Base-by-base conservation (phyloP, 1,139 yeast genomes). In the Yamadazyma trypodendri region DNA sequence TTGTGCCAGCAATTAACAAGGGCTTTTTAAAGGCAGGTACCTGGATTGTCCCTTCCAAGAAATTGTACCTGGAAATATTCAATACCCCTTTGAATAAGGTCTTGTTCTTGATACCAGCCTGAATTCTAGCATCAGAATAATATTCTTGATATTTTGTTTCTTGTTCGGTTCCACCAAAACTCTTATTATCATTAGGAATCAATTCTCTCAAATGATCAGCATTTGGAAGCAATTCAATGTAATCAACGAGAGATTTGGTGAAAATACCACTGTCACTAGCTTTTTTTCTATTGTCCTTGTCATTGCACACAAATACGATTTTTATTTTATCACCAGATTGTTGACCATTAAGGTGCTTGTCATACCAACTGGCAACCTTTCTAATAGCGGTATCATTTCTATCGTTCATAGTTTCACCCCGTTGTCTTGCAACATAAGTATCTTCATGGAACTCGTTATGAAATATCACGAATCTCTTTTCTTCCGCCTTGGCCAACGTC, bases 361-460 rank as follows among this genome's bases (percentile, higher is more conserved):
- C 60, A 58, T 80, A 92, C 88, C 92, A 94, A 31, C 71, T 57
- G 20, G 84, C 81, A 11, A 85, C 79, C 42, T 71, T 74, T 58
- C 97, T 75, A 38, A 94, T 89, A 13, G 97, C 90, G 49, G 97
- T 69, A 61, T 92, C 97, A 54, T 92, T 92, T 56, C 94, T 75
- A 59, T 92, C 97, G 56, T 92, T 90, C 46, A 89, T 84, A 11
- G 82, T 56, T 59, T 92, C 98, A 35, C 77, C 77, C 36, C 65
- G 73, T 44, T 60, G 66, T 53, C 97, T 78, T 15, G 68, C 68
- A 3, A 82, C 71, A 57, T 72, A 85, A 0, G 97, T 88, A 10
- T 74, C 78, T 46, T 79, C 79, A 49, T 77, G 77, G 59, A 89
- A 94, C 58, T 92, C 98, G 60, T 94, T 94, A 61, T 94, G 97